These are phyloP conservation scores for Neofusicoccum umdonicola DNA, from an alignment of 2,329 filamentous ascomycete species.

Conservation along the genomic window DNA sequence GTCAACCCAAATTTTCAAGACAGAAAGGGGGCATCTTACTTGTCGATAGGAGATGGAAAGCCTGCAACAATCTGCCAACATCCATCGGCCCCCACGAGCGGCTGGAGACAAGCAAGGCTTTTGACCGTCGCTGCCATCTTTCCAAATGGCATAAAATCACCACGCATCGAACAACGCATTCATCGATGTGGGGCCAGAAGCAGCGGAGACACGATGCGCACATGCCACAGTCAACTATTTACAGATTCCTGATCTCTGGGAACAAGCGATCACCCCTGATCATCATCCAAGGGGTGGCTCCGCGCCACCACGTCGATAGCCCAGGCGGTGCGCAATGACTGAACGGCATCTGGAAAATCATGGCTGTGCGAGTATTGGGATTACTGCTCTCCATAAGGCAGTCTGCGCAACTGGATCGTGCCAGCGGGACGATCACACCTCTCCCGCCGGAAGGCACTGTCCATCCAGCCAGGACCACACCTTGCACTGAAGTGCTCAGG, in stretches of 20 bases:
- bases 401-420: not conserved
- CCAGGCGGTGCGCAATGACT: not conserved
- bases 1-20: no score
- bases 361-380: not conserved
- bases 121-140: no score
- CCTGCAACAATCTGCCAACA: no score
- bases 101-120: no score
- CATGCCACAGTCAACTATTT: not conserved
- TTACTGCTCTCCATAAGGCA: not conserved
- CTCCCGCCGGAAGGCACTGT: not conserved
- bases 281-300: not conserved
- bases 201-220: not conserved
- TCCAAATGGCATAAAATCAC: no score
- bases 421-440: not conserved
- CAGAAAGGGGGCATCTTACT: no score
- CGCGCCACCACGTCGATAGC: not conserved
- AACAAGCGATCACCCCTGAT: not conserved
- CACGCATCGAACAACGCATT: no score
- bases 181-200: no score
- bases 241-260: not conserved
- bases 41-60: no score
- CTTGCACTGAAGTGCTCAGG: not conserved
- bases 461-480: not conserved
- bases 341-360: not conserved
- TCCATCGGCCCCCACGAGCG: no score